These are phyloP conservation scores for Solanum lycopersicoides DNA, from an alignment of 257 asterid genomes.

Conservation along the genomic window DNA sequence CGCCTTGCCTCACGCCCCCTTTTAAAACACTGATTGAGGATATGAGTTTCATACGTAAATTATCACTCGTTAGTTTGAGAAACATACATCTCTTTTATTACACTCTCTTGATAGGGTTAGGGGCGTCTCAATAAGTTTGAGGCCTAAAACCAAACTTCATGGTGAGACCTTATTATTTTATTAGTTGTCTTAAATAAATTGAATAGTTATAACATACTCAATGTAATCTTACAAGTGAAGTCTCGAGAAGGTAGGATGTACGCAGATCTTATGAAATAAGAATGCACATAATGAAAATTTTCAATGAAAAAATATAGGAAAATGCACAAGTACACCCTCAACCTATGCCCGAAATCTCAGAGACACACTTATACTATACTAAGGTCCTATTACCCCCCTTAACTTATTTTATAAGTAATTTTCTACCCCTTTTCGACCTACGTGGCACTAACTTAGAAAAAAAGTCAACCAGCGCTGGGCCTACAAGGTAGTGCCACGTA, in stretches of 20 bases:
- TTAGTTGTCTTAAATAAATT: background rate
- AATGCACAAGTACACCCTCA: no score
- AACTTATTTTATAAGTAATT: no score
- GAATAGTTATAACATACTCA: background rate
- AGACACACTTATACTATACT: no score
- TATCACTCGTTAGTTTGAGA: background rate
- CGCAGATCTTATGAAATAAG: background rate
- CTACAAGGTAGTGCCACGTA: no score
- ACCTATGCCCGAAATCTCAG: no score
- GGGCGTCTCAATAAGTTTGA: background rate
- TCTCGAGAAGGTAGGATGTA: background rate
- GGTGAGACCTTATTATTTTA: background rate
- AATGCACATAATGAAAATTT: background rate
- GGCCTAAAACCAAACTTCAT: background rate
- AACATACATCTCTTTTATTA: background rate
- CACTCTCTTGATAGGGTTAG: background rate
- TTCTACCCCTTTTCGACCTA: no score
- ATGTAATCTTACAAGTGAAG: background rate
- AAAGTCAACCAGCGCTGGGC: no score
- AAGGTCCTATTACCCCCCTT: no score
- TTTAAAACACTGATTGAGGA: no score
- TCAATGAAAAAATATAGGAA: no score
- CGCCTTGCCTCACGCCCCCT: no score
- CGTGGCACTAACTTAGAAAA: no score
- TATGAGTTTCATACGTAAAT: background rate